Base-by-base conservation (phyloP, 1,284 basidiomycete species). In the Ustilago nuda region DNA sequence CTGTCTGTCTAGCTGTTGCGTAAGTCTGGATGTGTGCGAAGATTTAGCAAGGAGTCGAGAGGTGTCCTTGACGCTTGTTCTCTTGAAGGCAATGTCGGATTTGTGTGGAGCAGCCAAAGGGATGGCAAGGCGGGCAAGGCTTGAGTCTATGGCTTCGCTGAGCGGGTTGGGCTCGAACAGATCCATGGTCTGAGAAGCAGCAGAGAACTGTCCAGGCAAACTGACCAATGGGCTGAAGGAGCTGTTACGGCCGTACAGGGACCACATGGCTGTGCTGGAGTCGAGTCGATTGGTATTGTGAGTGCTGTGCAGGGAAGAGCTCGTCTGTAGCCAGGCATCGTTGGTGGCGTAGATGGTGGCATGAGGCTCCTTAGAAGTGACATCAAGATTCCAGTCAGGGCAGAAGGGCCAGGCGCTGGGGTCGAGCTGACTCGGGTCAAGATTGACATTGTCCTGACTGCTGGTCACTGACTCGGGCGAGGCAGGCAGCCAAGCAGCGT, bases 401-500 rank as follows among this genome's bases (percentile, higher is more conserved):
- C 6, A 43, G 35, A 39, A 62, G 13, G 41, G 2, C 52, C 41
- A 48, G 12, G 39, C 50, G 13, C 46, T 17, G 17, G 23, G 23
- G 48, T 32, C 48, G 15, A 45, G 19, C 11, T 50, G 23, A 7
- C 27, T 50, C 12, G 48, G 8, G 30, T 11, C 15, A 2, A 50
- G 13, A 13, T 36, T 19, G 51, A 3, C 8, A 36, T 35, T 36
- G 5, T 32, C 13, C 51, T 41, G n/a, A 37, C 35, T 17, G 35
- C 58, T 66, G 4, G 30, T 5, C 8, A 56, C 55, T 7, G 51
- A 62, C 1, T 12, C 30, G 13, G 56, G 41, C 27, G 60, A 68
- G 36, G 66, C 48, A 17, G 60, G 58, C 27, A 62, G 32, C 8
- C 4, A 13, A 9, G 30, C 30, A 35, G 1, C 9, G 4, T 56